A percentile compares a stretch with the other conserved stretches of the same genome.
Evolutionary conservation across 1,284 basidiomycete genomes (phyloP).

Genomic region (Sporisorium reilianum): DNA sequence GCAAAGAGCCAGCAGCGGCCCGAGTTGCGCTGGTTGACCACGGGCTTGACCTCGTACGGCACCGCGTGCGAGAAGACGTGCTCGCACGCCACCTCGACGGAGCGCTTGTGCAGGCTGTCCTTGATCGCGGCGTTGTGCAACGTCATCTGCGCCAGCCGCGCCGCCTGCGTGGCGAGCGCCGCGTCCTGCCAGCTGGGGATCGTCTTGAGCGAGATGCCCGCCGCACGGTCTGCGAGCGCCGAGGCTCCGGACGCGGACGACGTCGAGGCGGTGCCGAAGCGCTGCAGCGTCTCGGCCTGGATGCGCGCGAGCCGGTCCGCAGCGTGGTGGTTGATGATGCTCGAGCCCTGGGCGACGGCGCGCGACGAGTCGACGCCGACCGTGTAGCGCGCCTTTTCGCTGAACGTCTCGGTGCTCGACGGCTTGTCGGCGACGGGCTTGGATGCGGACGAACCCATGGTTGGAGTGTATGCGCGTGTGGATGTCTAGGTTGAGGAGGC

Average conservation of each 20-base stretch:
- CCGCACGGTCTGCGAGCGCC: slow-evolving; percentile 3
- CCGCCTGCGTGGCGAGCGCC: slow-evolving; percentile 72
- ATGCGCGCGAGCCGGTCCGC: slow-evolving; percentile 54
- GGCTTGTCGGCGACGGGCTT: slow-evolving; percentile 31
- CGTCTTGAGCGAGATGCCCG: slow-evolving; percentile 37
- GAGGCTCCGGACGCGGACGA: not conserved
- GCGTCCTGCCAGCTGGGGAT: slow-evolving; percentile 46
- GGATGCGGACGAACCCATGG: slow-evolving; percentile 41
- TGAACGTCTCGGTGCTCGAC: slow-evolving; percentile 14
- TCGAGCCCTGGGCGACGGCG: slow-evolving; percentile 11
- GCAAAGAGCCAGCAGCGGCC: slow-evolving; percentile 59
- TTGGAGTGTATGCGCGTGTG: too few relatives aligned
- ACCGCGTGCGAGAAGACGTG: slow-evolving; percentile 88
- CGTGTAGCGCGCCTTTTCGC: slow-evolving; percentile 38
- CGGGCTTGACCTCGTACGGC: slow-evolving; percentile 78
- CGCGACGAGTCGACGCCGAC: slow-evolving; percentile 17
- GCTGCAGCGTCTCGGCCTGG: slow-evolving; percentile 45
- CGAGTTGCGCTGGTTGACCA: slow-evolving; percentile 84
- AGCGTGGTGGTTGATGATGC: slow-evolving; percentile 45
- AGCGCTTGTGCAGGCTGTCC: slow-evolving; percentile 77
- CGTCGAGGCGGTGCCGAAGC: slow-evolving; percentile 1
- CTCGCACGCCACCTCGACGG: slow-evolving; percentile 76
- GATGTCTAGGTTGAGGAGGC: not conserved
- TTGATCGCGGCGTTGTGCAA: slow-evolving; percentile 81
- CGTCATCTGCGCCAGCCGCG: slow-evolving; percentile 82